Evolutionary conservation across 1,284 basidiomycete species (phyloP).

Genomic region (Rhodotorula sp.): DNA sequence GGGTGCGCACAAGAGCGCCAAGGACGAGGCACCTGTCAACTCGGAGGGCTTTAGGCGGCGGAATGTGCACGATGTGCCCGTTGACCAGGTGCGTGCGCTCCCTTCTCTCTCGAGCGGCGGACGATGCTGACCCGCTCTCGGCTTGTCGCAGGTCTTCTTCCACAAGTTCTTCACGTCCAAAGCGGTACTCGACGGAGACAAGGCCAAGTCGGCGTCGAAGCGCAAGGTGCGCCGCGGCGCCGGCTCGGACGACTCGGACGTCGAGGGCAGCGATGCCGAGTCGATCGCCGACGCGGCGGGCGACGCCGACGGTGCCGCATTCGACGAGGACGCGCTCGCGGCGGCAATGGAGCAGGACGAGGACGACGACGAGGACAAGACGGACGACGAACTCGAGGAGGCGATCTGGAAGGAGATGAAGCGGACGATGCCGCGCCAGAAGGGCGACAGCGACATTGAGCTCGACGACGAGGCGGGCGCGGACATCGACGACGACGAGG

Average conservation of each 20-base stretch:
- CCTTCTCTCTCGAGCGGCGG: constrained; percentile 62
- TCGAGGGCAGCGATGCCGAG: constrained; percentile 47
- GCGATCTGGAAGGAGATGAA: constrained; percentile 56
- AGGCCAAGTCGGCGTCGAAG: constrained; percentile 37
- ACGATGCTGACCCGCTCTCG: constrained; percentile 50
- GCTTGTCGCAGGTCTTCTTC: constrained; percentile 62
- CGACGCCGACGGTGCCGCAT: constrained; percentile 45
- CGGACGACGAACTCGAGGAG: constrained; percentile 47
- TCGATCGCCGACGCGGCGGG: constrained; percentile 36
- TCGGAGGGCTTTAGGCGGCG: constrained; percentile 75
- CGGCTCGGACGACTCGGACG: constrained; percentile 53
- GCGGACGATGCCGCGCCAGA: constrained; percentile 53
- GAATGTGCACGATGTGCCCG: constrained; percentile 73
- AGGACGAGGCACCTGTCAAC: constrained; percentile 65
- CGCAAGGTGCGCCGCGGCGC: constrained; percentile 44
- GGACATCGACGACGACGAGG: constrained; percentile 19
- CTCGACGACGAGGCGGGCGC: constrained; percentile 37
- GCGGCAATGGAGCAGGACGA: constrained; percentile 19
- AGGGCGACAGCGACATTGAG: constrained; percentile 59
- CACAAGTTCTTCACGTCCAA: constrained; percentile 56
- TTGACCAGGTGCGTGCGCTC: constrained; percentile 67
- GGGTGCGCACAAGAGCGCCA: constrained; percentile 56
- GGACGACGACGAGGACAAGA: constrained; percentile 23
- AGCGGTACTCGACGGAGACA: constrained; percentile 38
- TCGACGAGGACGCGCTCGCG: constrained; percentile 50